Percentiles rank a stretch among this genome's conserved stretches.
These are phyloP conservation scores for Paraconiothyrium brasiliense DNA, from an alignment of 2,329 filamentous ascomycete species.

Conservation along the genomic window DNA sequence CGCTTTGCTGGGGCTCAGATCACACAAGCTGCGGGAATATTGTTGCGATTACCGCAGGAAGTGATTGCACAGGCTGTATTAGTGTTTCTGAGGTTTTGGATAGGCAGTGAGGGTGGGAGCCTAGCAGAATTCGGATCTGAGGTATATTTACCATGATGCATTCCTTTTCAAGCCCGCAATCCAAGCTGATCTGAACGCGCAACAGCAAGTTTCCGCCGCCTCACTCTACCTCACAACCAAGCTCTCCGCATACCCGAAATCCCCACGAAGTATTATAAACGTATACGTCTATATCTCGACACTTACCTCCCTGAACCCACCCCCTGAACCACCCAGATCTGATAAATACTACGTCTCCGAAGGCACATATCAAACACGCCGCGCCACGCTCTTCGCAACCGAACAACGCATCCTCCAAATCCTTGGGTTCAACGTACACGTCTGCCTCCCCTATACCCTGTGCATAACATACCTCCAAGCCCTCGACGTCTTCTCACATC, in stretches of 20 bases:
- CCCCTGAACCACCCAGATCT: conserved; percentile 38
- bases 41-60: conserved; percentile 85
- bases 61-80: conserved; percentile 87
- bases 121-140: conserved; percentile 62
- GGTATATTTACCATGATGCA: conserved; percentile 57
- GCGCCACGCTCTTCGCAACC: conserved; percentile 71
- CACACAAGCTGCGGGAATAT: conserved; percentile 79
- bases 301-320: conserved; percentile 65
- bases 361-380: conserved; percentile 72
- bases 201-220: conserved; percentile 81
- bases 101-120: conserved; percentile 64
- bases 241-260: conserved; percentile 78
- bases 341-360: conserved; percentile 72
- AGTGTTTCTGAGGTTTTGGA: conserved; percentile 82
- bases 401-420: conserved; percentile 81
- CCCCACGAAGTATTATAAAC: conserved; percentile 82
- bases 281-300: conserved; percentile 85
- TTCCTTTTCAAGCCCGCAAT: background rate
- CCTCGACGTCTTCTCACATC: conserved; percentile 70
- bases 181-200: conserved; percentile 1
- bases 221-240: conserved; percentile 84
- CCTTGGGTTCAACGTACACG: conserved; percentile 84
- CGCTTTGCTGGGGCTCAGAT: conserved; percentile 77
- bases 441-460: conserved; percentile 84
- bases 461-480: conserved; percentile 93